Conservation (phyloP, 257 asterid species). For the Plectranthus barbatus region DNA sequence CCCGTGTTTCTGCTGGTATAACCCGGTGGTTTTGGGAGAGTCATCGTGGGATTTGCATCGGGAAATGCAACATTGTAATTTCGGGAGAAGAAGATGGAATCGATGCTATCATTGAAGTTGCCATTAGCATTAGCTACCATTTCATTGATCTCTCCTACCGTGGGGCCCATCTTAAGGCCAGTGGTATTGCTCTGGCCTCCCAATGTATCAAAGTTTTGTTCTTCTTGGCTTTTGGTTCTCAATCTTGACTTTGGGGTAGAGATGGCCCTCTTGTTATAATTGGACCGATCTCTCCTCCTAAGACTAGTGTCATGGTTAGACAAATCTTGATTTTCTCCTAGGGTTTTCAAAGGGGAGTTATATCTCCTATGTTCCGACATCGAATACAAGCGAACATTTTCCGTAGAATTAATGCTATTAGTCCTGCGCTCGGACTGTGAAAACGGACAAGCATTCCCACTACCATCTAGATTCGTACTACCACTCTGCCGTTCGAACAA, state of each 20-base stretch:
- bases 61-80: constrained; percentile 13
- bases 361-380: constrained; percentile 32
- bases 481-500: neutral
- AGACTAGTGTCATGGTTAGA: constrained; percentile 16
- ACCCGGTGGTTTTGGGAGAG: constrained; percentile 33
- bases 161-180: constrained; percentile 2
- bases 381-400: constrained; percentile 26
- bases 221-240: constrained; percentile 15
- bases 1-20: neutral
- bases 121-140: constrained; percentile 45
- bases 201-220: constrained; percentile 6
- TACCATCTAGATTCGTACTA: too few relatives aligned
- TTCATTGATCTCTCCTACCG: constrained; percentile 64
- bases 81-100: constrained; percentile 57
- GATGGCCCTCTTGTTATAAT: constrained; percentile 28
- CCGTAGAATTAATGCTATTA: neutral
- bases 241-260: constrained; percentile 53
- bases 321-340: neutral
- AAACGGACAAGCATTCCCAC: constrained; percentile 6
- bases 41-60: constrained; percentile 7
- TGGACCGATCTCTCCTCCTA: constrained; percentile 14
- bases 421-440: constrained; percentile 31
- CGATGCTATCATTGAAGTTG: constrained; percentile 46
- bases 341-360: constrained; percentile 31
- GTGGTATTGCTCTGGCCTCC: too few relatives aligned